Conservation (phyloP, 257 asterid species). For the Lycium barbarum region DNA sequence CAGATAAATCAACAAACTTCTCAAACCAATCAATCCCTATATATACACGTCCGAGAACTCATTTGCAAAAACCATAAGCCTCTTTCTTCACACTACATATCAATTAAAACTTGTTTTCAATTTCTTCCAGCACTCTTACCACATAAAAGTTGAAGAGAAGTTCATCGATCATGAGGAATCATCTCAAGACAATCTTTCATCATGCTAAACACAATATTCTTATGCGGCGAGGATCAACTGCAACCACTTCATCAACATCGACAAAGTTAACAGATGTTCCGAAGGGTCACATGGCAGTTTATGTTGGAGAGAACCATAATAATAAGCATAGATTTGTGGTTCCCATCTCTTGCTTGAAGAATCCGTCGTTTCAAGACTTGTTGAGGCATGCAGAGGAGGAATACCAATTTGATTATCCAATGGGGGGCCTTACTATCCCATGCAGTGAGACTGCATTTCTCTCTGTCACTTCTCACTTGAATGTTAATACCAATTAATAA, state of each 20-base stretch:
- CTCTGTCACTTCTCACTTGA: conserved; percentile 25
- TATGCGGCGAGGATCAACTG: not conserved
- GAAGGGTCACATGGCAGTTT: conserved; percentile 33
- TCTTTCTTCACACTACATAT: not conserved
- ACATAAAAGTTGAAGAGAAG: not conserved
- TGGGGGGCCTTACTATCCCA: conserved; percentile 30
- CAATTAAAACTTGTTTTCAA: not conserved
- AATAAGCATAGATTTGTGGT: conserved; percentile 25
- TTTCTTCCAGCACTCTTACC: not conserved
- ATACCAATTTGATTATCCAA: conserved; percentile 28
- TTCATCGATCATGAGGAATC: conserved; percentile 24
- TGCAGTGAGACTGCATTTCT: conserved; percentile 27
- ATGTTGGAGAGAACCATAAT: conserved; percentile 26
- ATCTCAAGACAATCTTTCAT: conserved; percentile 17
- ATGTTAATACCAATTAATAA: not conserved
- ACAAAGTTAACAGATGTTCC: not conserved
- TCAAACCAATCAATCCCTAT: not conserved
- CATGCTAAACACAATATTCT: conserved; percentile 22
- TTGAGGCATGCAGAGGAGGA: conserved; percentile 31
- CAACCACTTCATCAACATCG: not conserved
- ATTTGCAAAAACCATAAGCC: not conserved
- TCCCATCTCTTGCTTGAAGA: conserved; percentile 29
- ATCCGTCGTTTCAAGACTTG: conserved; percentile 32
- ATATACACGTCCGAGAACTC: not conserved
- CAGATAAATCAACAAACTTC: not conserved